A percentile compares a stretch with the other conserved stretches of the same genome.
Conservation (phyloP, 2,329 filamentous ascomycete species). For the Scytalidium sp. region DNA sequence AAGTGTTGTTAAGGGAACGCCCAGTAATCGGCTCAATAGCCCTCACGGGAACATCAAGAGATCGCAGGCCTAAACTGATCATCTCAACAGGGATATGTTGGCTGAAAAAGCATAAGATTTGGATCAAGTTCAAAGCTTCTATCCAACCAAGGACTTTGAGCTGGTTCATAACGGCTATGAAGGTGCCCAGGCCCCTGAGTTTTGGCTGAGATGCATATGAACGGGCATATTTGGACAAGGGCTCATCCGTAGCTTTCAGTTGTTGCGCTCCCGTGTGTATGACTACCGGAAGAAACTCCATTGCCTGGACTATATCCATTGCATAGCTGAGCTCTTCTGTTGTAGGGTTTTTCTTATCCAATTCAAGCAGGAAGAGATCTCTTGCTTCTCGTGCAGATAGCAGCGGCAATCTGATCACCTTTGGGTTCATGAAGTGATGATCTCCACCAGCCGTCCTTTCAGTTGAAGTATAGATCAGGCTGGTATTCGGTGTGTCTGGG, state of each 20-base stretch:
- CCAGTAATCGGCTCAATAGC: slow-evolving; percentile 33
- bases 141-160: slow-evolving; percentile 41
- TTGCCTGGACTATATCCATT: slow-evolving; percentile 58
- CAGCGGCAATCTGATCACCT: slow-evolving; percentile 51
- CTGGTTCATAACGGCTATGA: slow-evolving; percentile 46
- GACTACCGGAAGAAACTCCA: slow-evolving; percentile 64
- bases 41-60: slow-evolving; percentile 45
- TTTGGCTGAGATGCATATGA: slow-evolving; percentile 54
- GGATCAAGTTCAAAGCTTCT: slow-evolving; percentile 63
- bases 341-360: slow-evolving; percentile 55
- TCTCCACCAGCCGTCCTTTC: slow-evolving; percentile 54
- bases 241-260: slow-evolving; percentile 57
- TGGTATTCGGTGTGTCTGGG: slow-evolving; percentile 60
- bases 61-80: slow-evolving; percentile 50
- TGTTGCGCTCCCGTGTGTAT: slow-evolving; percentile 65
- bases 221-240: slow-evolving; percentile 58
- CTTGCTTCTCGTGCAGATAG: slow-evolving; percentile 56
- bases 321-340: slow-evolving; percentile 54
- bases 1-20: slow-evolving; percentile 39
- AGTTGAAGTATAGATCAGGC: slow-evolving; percentile 67
- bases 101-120: slow-evolving; percentile 62
- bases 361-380: slow-evolving; percentile 58
- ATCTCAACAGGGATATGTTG: slow-evolving; percentile 65
- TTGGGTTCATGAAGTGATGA: slow-evolving; percentile 57
- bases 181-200: slow-evolving; percentile 46